These are phyloP conservation scores for Aspergillus costaricaensis DNA, from an alignment of 2,329 filamentous ascomycete genomes.

Conservation along the genomic window DNA sequence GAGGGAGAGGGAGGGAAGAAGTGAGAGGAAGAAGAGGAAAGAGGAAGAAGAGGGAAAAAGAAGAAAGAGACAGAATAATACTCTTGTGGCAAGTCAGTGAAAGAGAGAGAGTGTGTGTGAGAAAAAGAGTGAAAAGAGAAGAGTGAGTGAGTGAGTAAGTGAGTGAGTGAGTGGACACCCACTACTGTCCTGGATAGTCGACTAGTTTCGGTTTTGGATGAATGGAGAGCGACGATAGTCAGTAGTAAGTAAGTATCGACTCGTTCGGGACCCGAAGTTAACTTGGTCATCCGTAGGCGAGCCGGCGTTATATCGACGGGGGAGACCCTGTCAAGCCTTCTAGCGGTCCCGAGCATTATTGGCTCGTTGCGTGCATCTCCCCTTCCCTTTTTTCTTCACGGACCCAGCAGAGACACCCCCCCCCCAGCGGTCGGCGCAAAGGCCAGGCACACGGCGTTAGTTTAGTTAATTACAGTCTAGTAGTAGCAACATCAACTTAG, in stretches of 20 bases:
- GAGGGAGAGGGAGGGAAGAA: no score
- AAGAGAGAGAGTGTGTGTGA: no score
- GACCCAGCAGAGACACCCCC: slow-evolving; percentile 5
- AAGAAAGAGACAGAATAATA: no score
- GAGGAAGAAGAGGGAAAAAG: no score
- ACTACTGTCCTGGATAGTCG: not conserved
- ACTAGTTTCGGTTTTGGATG: not conserved
- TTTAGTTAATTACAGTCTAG: no score
- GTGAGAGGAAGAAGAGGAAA: no score
- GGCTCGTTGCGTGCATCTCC: slow-evolving; percentile 3
- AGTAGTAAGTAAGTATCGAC: not conserved
- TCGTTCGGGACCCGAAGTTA: slow-evolving; percentile 1
- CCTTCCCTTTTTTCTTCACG: slow-evolving; percentile 19
- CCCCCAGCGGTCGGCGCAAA: no score
- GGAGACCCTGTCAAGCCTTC: slow-evolving; percentile 12
- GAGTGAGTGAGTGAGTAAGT: no score
- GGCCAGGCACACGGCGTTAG: no score
- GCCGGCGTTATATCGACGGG: slow-evolving; percentile 18
- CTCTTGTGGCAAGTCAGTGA: not conserved
- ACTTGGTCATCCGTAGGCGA: slow-evolving; percentile 9
- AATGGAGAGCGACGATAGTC: not conserved
- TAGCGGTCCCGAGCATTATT: slow-evolving; percentile 11
- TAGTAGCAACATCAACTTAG: no score
- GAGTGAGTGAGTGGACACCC: not conserved
- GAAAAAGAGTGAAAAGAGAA: not conserved